Percentiles rank a stretch among this genome's conserved stretches.
These are phyloP conservation scores for Fabrea salina DNA, from an alignment of 169 alveolate genomes.

Conservation along the genomic window DNA sequence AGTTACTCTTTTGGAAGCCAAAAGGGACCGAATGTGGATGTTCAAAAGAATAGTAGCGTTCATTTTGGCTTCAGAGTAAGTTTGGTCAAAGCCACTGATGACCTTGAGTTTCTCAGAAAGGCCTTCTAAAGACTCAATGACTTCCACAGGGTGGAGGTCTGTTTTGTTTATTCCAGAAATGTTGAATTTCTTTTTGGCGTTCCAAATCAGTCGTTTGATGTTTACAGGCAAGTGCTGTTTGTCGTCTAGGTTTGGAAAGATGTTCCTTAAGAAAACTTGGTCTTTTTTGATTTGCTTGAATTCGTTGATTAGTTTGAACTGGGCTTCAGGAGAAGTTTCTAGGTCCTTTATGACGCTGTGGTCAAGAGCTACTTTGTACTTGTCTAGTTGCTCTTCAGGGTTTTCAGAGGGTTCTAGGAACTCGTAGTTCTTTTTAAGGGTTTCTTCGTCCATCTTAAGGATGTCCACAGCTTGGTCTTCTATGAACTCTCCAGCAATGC, in stretches of 20 bases:
- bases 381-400: conserved; percentile 35
- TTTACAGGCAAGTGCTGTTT: conserved; percentile 97
- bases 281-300: conserved; percentile 67
- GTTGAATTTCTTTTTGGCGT: conserved; percentile 88
- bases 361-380: conserved; percentile 47
- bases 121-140: conserved; percentile 44
- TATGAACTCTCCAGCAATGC: conserved; percentile 99
- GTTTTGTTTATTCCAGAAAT: conserved; percentile 49
- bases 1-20: conserved; percentile 91
- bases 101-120: conserved; percentile 46
- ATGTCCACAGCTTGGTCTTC: conserved; percentile 96
- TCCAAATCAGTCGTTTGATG: conserved; percentile 89
- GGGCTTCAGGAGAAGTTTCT: conserved; percentile 44
- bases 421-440: conserved; percentile 49
- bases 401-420: not conserved
- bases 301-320: conserved; percentile 59
- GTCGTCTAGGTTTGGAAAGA: conserved; percentile 93
- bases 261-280: conserved; percentile 69
- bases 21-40: conserved; percentile 92
- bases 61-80: conserved; percentile 88
- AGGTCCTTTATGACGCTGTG: conserved; percentile 39
- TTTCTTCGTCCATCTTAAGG: conserved; percentile 88
- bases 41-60: conserved; percentile 91
- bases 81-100: conserved; percentile 58
- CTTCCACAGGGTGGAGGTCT: conserved; percentile 63